Conservation (phyloP, 2,329 filamentous ascomycete species). For the Drechmeria coniospora region DNA sequence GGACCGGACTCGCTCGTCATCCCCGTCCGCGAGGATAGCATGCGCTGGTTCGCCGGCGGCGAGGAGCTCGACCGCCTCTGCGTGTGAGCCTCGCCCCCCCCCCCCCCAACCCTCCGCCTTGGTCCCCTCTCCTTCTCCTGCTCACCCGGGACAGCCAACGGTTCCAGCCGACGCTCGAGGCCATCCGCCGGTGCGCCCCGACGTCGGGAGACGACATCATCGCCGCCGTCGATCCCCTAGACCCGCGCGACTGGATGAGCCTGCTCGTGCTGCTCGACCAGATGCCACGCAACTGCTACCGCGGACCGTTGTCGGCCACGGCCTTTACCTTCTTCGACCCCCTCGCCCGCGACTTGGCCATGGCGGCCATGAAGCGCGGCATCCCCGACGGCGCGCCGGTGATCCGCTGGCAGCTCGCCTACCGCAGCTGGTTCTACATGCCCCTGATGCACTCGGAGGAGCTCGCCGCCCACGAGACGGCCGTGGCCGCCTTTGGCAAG, state of each 20-base stretch:
- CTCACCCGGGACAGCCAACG: slow-evolving; percentile 9
- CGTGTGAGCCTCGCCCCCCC: slow-evolving; percentile 12
- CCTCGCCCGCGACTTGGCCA: slow-evolving; percentile 29
- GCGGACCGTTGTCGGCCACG: slow-evolving; percentile 25
- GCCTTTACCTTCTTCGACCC: slow-evolving; percentile 42
- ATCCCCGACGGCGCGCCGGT: slow-evolving; percentile 12
- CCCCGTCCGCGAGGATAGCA: slow-evolving; percentile 10
- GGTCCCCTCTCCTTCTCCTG: background rate
- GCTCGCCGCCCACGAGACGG: slow-evolving; percentile 25
- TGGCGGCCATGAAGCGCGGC: slow-evolving; percentile 17
- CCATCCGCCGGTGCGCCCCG: slow-evolving; percentile 12
- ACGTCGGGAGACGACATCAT: slow-evolving; percentile 16
- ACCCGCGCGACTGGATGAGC: slow-evolving; percentile 25
- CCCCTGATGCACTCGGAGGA: slow-evolving; percentile 45
- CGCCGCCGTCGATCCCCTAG: slow-evolving; percentile 9
- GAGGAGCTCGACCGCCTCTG: slow-evolving; percentile 19
- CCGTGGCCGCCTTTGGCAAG: slow-evolving; percentile 15
- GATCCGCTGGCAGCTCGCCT: slow-evolving; percentile 19
- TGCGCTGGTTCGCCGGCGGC: slow-evolving; percentile 20
- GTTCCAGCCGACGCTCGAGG: slow-evolving; percentile 18
- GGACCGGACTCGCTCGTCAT: slow-evolving; percentile 12
- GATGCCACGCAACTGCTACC: slow-evolving; percentile 45
- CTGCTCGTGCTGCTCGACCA: slow-evolving; percentile 47
- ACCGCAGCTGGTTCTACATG: slow-evolving; percentile 41
- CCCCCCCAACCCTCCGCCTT: rapidly evolving